These are phyloP conservation scores for Scytalidium lignicola DNA, from an alignment of 2,329 filamentous ascomycete genomes.

Conservation along the genomic window DNA sequence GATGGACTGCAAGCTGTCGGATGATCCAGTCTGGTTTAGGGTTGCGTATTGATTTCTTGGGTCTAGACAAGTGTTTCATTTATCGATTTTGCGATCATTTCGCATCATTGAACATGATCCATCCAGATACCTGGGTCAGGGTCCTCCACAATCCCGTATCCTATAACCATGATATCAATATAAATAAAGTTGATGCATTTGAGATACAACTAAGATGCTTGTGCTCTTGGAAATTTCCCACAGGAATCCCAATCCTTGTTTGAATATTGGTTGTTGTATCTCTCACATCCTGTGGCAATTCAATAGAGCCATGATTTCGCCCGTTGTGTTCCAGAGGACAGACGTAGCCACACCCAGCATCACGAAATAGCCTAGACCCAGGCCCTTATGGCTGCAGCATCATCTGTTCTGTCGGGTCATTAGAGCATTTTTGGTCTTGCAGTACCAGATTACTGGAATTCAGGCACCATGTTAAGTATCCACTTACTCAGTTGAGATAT, in stretches of 20 bases:
- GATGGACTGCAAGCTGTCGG: no score
- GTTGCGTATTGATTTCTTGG: neutral
- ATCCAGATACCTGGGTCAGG: neutral
- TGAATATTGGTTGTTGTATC: neutral
- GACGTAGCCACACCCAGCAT: neutral
- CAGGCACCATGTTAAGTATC: neutral
- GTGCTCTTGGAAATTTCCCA: neutral
- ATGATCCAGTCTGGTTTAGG: no score
- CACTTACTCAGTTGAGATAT: no score
- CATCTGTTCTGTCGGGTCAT: no score
- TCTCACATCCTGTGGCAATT: neutral
- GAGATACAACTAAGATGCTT: neutral
- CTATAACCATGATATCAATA: neutral
- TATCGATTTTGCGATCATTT: neutral
- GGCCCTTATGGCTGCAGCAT: no score
- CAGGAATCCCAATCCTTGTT: neutral
- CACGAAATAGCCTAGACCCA: neutral
- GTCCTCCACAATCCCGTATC: neutral
- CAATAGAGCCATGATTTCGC: neutral
- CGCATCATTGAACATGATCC: neutral
- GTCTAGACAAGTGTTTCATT: neutral
- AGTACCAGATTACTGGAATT: neutral
- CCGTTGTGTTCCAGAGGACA: neutral
- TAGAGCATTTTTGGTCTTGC: neutral
- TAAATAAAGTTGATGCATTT: neutral